Percentiles rank a stretch among this genome's conserved stretches.
Evolutionary conservation across 1,139 yeast genomes (phyloP).

Genomic region (Saccharomyces hybrid): DNA sequence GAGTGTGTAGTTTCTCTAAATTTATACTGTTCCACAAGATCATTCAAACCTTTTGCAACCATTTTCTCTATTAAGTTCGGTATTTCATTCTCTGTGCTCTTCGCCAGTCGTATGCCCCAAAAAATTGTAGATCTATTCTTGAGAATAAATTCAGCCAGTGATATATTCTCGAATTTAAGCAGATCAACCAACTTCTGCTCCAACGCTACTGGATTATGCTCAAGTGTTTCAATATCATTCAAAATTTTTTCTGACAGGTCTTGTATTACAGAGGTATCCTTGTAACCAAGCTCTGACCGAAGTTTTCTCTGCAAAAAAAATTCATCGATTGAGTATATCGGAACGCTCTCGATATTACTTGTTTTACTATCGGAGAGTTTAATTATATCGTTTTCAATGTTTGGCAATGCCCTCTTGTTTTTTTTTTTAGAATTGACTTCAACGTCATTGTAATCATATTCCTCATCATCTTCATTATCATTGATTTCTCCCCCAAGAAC

Average conservation of each 20-base stretch:
- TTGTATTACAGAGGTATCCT: background rate
- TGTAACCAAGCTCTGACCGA: background rate
- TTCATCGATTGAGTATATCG: constrained; percentile 40
- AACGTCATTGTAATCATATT: constrained; percentile 19
- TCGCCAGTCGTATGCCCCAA: constrained; percentile 45
- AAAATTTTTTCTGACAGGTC: background rate
- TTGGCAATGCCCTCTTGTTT: constrained; percentile 8
- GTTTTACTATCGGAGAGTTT: constrained; percentile 5
- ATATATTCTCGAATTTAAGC: constrained; percentile 45
- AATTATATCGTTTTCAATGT: constrained; percentile 12
- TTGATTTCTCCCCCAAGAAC: constrained; percentile 25
- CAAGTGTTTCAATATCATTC: background rate
- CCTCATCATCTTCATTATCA: constrained; percentile 3
- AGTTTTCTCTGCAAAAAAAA: constrained; percentile 44
- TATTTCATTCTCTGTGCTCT: constrained; percentile 35
- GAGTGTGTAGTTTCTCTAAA: constrained; percentile 14
- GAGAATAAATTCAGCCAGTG: constrained; percentile 42
- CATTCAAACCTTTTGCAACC: constrained; percentile 30
- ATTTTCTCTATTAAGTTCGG: constrained; percentile 32
- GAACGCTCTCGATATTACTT: constrained; percentile 10
- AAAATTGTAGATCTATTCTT: constrained; percentile 48
- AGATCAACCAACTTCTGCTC: constrained; percentile 47
- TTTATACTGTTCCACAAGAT: constrained; percentile 32
- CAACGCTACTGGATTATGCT: constrained; percentile 35
- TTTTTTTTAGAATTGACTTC: constrained; percentile 1